Conservation (phyloP, 2,329 filamentous ascomycete species). For the Raffaelea arxii region DNA sequence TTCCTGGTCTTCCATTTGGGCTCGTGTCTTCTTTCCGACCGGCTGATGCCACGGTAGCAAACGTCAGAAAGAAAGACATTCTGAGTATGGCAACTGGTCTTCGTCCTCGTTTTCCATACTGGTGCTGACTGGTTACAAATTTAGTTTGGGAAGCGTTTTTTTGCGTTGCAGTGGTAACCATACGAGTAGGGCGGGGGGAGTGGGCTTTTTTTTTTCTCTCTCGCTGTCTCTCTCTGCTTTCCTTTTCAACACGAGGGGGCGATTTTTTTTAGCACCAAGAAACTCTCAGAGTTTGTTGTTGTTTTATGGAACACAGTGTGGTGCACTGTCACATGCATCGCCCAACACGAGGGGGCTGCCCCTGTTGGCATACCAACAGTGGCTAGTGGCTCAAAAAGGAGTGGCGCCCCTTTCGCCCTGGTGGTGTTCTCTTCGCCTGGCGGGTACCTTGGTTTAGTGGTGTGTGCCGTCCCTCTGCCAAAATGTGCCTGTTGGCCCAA, state of each 20-base stretch:
- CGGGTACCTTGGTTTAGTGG: not conserved
- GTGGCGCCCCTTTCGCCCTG: not conserved
- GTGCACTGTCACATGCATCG: not conserved
- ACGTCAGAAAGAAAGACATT: too few species aligned
- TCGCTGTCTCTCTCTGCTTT: not conserved
- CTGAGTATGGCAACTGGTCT: too few species aligned
- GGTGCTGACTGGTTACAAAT: too few species aligned
- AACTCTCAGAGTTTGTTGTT: too few species aligned
- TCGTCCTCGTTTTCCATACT: too few species aligned
- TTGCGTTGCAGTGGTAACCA: not conserved
- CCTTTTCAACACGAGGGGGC: not conserved
- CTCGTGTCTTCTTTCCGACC: too few species aligned
- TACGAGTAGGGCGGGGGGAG: not conserved
- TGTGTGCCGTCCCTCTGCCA: not conserved
- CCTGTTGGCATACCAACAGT: constrained; percentile 1
- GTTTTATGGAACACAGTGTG: not conserved
- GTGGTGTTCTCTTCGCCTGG: not conserved
- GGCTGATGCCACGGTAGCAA: too few species aligned
- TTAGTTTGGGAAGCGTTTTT: too few species aligned
- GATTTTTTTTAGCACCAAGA: not conserved
- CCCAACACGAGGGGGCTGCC: not conserved
- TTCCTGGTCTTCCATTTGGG: too few species aligned
- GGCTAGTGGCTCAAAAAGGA: not conserved
- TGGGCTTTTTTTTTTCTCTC: not conserved
- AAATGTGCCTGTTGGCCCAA: not conserved